phyloP scores from a whole-genome alignment of 306 rosid genomes.

The Lotus japonicus region DNA sequence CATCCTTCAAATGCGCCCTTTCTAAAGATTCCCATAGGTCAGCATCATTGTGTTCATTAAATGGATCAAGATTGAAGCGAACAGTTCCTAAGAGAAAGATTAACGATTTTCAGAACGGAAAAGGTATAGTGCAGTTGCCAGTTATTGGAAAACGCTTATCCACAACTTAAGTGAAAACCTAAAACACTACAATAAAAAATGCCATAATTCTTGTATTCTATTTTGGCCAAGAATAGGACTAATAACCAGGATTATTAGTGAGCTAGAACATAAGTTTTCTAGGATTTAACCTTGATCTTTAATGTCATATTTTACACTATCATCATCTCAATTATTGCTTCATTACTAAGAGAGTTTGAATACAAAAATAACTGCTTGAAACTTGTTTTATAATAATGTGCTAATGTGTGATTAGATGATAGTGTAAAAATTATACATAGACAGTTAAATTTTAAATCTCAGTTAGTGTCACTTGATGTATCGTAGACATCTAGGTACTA shows the following conservation, averaged over 20 bases:
- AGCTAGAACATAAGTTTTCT: too few species aligned
- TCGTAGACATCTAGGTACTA: not conserved
- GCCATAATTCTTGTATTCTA: not conserved
- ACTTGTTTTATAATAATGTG: not conserved
- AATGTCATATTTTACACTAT: not conserved
- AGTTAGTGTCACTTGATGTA: not conserved
- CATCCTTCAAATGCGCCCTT: conserved; percentile 77
- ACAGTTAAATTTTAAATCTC: not conserved
- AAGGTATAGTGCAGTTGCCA: not conserved
- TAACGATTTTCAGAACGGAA: conserved; percentile 22
- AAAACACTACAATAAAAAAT: not conserved
- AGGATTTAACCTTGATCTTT: too few species aligned
- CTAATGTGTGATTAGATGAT: not conserved
- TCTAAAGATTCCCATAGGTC: conserved; percentile 88
- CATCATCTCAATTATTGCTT: not conserved
- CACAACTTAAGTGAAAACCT: not conserved
- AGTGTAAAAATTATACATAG: not conserved
- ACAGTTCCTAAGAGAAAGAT: conserved; percentile 51
- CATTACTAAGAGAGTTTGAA: not conserved
- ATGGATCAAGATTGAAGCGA: conserved; percentile 85
- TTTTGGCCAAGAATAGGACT: too few species aligned
- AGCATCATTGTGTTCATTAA: conserved; percentile 67
- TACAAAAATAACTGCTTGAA: not conserved
- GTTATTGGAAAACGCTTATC: not conserved
- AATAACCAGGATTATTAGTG: too few species aligned